Percentiles rank a stretch among this genome's conserved stretches.
These are phyloP conservation scores for Mollisiaceae sp. DNA, from an alignment of 2,329 filamentous ascomycete species.

Conservation along the genomic window DNA sequence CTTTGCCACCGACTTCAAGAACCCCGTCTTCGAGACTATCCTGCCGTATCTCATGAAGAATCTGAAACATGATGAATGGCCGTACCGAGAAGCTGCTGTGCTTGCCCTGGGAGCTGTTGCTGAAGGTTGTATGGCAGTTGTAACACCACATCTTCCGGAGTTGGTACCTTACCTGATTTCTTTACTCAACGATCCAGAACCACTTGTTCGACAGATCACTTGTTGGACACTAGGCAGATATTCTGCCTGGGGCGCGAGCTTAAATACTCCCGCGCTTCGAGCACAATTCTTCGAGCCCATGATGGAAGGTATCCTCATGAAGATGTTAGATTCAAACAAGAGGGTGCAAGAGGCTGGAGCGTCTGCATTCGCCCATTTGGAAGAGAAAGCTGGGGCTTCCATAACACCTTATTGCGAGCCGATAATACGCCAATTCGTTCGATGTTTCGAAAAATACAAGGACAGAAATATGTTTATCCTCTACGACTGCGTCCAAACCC, in stretches of 20 bases:
- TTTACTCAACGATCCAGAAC: conserved; percentile 81
- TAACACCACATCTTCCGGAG: conserved; percentile 88
- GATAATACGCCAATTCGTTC: conserved; percentile 90
- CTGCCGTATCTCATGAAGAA: conserved; percentile 92
- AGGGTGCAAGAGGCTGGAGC: conserved; percentile 96
- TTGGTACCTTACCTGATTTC: conserved; percentile 89
- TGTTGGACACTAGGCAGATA: conserved; percentile 97
- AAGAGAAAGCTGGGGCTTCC: conserved; percentile 85
- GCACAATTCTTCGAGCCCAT: conserved; percentile 88
- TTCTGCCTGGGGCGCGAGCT: conserved; percentile 85
- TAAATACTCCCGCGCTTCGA: conserved; percentile 69
- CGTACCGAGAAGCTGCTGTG: conserved; percentile 89
- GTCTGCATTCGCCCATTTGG: conserved; percentile 93
- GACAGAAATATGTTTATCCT: conserved; percentile 99
- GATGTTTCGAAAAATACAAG: conserved; percentile 94
- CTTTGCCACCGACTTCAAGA: conserved; percentile 88
- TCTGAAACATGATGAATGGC: conserved; percentile 87
- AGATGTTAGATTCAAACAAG: conserved; percentile 98
- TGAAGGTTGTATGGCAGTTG: conserved; percentile 89
- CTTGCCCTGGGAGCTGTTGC: conserved; percentile 93
- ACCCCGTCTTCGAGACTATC: conserved; percentile 87
- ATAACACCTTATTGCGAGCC: conserved; percentile 86
- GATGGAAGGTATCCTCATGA: conserved; percentile 93
- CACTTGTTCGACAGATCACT: conserved; percentile 93
- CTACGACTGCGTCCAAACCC: conserved; percentile 96